Evolutionary conservation across 345 rosid genomes (phyloP), one percentile per base, ranked within the genome.

Genomic region (Pugionium cornutum): DNA sequence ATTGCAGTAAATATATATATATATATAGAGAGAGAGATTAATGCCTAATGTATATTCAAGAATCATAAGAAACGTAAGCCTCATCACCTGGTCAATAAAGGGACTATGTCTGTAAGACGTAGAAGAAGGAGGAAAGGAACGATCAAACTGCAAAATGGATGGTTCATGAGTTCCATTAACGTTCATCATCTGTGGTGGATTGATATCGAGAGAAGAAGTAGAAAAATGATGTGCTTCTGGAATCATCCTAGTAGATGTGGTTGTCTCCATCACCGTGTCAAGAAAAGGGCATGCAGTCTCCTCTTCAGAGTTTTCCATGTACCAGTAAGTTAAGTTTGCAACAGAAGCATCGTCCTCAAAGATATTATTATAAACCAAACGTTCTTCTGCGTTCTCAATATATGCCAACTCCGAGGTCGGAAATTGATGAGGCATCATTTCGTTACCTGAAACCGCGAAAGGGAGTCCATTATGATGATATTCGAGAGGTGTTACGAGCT

Each of bases 21-120:
- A 18, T 18, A 18, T 18, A 18, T 18, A 18, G 18, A 18, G 18
- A 18, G 18, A 18, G 18, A 18, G 18, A 18, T 18, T 18, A 18
- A 18, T 18, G 18, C 18, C 0, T n/a, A 9, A 9, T 2, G 42
- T 51, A 0, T 53, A 41, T 32, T 41, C 25, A 18, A 40, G 1
- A 9, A 31, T 37, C 29, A 32, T 48, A 39, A 39, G 11, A 37
- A 39, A 29, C 1, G 48, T 46, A 42, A 31, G 10, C 6, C 1
- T 57, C 31, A 9, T 58, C 31, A 67, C 72, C 72, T 67, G 42
- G 25, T 67, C 56, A 48, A 37, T 45, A 43, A 43, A 33, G 2
- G 61, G 9, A 39, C n/a, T 48, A 31, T 40, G 34, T 3, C 29
- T 7, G 18, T 40, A 6, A 58, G 57, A 7, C 3, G 48, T 4